These are phyloP conservation scores for Farysia itapuensis DNA, from an alignment of 1,284 basidiomycete species.

Conservation along the genomic window DNA sequence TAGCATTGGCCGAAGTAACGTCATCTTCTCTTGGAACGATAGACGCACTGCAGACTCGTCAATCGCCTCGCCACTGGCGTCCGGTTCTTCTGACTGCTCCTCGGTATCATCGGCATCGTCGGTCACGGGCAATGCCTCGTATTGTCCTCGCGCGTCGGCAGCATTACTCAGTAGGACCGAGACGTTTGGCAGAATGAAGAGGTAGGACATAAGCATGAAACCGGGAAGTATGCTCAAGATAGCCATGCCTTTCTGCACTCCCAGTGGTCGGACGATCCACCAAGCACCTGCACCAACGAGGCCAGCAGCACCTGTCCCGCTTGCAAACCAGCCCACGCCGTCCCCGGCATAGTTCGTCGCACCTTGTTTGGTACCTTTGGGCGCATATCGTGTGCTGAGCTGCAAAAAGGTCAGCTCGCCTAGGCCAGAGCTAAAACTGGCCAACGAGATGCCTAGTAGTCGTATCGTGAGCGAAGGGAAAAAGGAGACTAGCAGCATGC, in stretches of 20 bases:
- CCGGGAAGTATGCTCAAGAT: conserved; percentile 44
- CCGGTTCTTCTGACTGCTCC: neutral
- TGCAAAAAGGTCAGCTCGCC: conserved; percentile 95
- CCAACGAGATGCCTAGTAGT: conserved; percentile 81
- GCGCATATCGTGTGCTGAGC: conserved; percentile 72
- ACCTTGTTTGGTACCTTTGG: neutral
- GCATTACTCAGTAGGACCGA: conserved; percentile 6
- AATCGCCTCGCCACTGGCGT: neutral
- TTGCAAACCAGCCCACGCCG: conserved; percentile 59
- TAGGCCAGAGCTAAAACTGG: conserved; percentile 88
- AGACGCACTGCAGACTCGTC: conserved; percentile 14
- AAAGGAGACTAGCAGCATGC: conserved; percentile 70
- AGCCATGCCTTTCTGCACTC: conserved; percentile 79
- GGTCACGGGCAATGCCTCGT: neutral
- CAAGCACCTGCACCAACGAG: conserved; percentile 87
- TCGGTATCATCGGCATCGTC: neutral
- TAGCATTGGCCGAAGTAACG: conserved; percentile 51
- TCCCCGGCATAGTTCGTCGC: conserved; percentile 31
- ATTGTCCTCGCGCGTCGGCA: neutral
- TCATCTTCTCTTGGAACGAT: conserved; percentile 49
- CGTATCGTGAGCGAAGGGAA: conserved; percentile 73
- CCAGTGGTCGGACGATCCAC: conserved; percentile 87
- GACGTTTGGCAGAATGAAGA: conserved; percentile 26
- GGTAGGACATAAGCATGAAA: conserved; percentile 47
- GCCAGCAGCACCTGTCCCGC: conserved; percentile 91